A percentile compares a stretch with the other conserved stretches of the same genome.
Evolutionary conservation across 306 rosid species (phyloP).

Genomic region (Begonia fuchsioides): DNA sequence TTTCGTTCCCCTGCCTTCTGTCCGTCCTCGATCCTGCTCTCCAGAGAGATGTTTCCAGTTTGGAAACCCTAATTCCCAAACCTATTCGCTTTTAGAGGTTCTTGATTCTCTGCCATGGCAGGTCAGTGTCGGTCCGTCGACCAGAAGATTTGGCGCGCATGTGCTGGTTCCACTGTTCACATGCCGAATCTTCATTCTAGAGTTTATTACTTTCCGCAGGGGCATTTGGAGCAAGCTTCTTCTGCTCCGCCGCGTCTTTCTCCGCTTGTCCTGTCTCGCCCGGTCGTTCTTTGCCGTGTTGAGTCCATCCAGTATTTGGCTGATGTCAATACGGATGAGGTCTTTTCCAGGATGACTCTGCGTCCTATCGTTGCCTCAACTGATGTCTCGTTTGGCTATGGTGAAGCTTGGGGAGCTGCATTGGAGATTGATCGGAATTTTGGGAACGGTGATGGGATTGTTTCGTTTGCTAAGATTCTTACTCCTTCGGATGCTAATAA

Average conservation of each 20-base stretch:
- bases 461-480: conserved; percentile 42
- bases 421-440: background rate
- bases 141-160: conserved; percentile 45
- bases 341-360: conserved; percentile 36
- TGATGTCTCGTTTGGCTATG: background rate
- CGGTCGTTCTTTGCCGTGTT: conserved; percentile 25
- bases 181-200: conserved; percentile 41
- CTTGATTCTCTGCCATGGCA: conserved; percentile 3
- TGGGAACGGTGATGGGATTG: conserved; percentile 13
- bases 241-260: conserved; percentile 25
- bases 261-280: conserved; percentile 11
- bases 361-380: conserved; percentile 15
- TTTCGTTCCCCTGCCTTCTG: conserved; percentile 14
- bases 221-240: conserved; percentile 47
- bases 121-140: conserved; percentile 12
- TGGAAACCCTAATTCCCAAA: background rate
- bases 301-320: conserved; percentile 24
- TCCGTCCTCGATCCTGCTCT: conserved; percentile 24
- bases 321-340: conserved; percentile 52
- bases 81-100: background rate
- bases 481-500: conserved; percentile 76
- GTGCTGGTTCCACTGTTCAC: conserved; percentile 34
- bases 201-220: conserved; percentile 78
- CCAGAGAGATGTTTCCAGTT: conserved; percentile 1
- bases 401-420: background rate